phyloP scores from a whole-genome alignment of 2,329 filamentous ascomycete species.

The Penicillium sp. region DNA sequence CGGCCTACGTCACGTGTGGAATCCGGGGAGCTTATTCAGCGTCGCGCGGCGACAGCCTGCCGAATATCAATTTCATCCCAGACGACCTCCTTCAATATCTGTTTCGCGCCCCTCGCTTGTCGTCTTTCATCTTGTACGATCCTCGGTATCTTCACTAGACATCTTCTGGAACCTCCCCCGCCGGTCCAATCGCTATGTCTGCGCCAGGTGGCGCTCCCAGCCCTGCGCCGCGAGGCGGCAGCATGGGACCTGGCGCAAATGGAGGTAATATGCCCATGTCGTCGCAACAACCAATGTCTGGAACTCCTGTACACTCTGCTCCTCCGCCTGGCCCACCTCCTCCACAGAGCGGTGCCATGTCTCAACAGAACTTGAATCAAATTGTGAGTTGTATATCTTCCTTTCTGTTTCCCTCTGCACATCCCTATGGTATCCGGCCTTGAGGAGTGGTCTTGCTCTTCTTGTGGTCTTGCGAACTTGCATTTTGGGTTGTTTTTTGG shows the following conservation, averaged over 20 bases:
- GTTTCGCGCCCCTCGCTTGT: slow-evolving; percentile 16
- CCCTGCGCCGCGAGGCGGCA: slow-evolving; percentile 56
- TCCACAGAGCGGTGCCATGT: slow-evolving; percentile 59
- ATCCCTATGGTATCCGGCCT: background rate
- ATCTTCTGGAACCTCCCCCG: background rate
- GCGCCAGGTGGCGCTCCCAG: slow-evolving; percentile 55
- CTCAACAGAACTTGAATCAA: slow-evolving; percentile 90
- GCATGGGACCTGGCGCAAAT: slow-evolving; percentile 52
- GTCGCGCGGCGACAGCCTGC: slow-evolving; percentile 1
- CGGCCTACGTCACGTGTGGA: slow-evolving; percentile 22
- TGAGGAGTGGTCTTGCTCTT: background rate
- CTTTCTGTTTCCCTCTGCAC: background rate
- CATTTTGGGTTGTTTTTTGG: background rate
- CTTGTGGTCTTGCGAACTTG: background rate
- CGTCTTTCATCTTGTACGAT: slow-evolving; percentile 8
- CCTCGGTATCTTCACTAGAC: background rate
- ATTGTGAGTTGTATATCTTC: slow-evolving; percentile 70
- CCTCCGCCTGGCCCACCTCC: slow-evolving; percentile 48
- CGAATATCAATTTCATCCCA: slow-evolving; percentile 34
- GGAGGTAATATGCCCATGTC: slow-evolving; percentile 51
- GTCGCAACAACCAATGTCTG: slow-evolving; percentile 55
- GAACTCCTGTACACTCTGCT: slow-evolving; percentile 54
- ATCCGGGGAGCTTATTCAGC: slow-evolving; percentile 24
- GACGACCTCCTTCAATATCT: slow-evolving; percentile 22
- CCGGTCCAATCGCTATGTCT: slow-evolving; percentile 44